Evolutionary conservation across 371 early-diverging fungal genomes (phyloP).

Genomic region (Saksenaea vasiformis): DNA sequence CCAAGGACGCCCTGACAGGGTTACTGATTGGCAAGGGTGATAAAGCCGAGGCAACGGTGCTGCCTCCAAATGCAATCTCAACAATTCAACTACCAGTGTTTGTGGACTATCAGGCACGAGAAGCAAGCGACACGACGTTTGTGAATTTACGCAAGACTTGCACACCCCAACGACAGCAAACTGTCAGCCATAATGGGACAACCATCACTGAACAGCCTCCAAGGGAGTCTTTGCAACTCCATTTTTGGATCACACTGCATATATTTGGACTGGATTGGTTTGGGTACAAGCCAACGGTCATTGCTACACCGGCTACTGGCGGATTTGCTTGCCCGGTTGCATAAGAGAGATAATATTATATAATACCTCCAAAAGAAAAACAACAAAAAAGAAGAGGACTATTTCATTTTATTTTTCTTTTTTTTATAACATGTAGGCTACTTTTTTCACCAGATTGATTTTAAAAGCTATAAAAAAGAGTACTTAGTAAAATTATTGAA

Average conservation of each 20-base stretch:
- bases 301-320: conserved; percentile 43
- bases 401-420: background rate
- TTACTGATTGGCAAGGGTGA: conserved; percentile 39
- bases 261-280: conserved; percentile 41
- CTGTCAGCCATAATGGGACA: conserved; percentile 9
- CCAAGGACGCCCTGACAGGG: conserved; percentile 46
- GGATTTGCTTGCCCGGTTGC: conserved; percentile 44
- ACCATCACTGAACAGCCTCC: conserved; percentile 20
- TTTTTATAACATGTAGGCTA: background rate
- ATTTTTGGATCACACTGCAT: conserved; percentile 48
- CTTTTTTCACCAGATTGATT: background rate
- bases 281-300: conserved; percentile 45
- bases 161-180: conserved; percentile 21
- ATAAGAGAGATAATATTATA: background rate
- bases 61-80: conserved; percentile 33
- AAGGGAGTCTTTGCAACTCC: conserved; percentile 35
- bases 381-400: background rate
- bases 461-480: too few species aligned
- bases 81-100: conserved; percentile 37
- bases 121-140: conserved; percentile 43
- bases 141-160: conserved; percentile 35
- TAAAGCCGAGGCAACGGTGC: conserved; percentile 17
- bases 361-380: background rate
- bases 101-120: conserved; percentile 45
- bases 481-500: too few species aligned